These are phyloP conservation scores for Naganishia antarctica DNA, from an alignment of 768 basidiomycete genomes.

Conservation along the genomic window DNA sequence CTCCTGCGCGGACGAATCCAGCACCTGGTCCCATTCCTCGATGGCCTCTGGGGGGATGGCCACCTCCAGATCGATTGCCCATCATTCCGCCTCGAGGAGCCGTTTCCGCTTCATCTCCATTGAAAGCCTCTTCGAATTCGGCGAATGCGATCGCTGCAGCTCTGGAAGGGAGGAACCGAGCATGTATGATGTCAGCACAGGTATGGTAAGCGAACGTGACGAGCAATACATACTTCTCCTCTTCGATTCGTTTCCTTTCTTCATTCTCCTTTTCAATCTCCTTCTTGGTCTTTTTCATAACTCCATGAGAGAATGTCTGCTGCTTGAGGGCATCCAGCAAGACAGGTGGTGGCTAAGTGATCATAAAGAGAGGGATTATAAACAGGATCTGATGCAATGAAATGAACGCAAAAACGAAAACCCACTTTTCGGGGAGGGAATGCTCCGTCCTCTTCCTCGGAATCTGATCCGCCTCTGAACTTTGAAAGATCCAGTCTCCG, in stretches of 20 bases:
- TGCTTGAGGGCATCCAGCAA: conserved; percentile 73
- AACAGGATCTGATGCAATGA: background rate
- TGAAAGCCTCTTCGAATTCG: conserved; percentile 47
- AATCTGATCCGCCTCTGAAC: conserved; percentile 44
- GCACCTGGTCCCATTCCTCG: conserved; percentile 31
- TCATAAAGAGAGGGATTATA: conserved; percentile 18
- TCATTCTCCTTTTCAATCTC: conserved; percentile 91
- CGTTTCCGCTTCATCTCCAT: conserved; percentile 30
- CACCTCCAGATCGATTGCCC: conserved; percentile 3
- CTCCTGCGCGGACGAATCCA: conserved; percentile 49
- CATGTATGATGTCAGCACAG: background rate
- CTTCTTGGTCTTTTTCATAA: conserved; percentile 76
- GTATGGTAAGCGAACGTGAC: background rate
- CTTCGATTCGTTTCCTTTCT: conserved; percentile 68
- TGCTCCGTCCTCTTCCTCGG: conserved; percentile 44
- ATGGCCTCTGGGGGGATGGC: conserved; percentile 22
- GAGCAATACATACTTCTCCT: conserved; percentile 37
- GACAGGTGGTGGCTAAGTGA: conserved; percentile 55
- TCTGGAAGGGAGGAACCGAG: conserved; percentile 6
- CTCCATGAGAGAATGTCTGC: conserved; percentile 77
- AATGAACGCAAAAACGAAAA: conserved; percentile 7
- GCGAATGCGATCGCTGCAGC: conserved; percentile 43
- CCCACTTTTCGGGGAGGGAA: conserved; percentile 36
- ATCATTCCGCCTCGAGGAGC: conserved; percentile 25
- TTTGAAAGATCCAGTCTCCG: conserved; percentile 45